Evolutionary conservation across 345 rosid species (phyloP).

Genomic region (Acer yangbiense): DNA sequence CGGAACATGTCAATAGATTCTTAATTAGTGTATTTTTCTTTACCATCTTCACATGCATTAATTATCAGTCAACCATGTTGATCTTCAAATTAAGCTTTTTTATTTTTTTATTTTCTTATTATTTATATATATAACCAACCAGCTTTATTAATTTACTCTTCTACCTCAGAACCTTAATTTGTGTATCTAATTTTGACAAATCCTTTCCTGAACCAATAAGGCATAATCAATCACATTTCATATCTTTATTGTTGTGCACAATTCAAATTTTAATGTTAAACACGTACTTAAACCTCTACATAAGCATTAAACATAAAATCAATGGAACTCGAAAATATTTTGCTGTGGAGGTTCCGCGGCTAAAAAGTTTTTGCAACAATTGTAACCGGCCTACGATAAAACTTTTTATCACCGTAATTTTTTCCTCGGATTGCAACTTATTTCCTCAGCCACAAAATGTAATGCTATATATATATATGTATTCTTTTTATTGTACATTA

Average conservation of each 20-base stretch:
- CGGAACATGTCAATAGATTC: neutral
- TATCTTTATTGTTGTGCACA: neutral
- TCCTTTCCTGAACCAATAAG: no score
- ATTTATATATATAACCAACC: no score
- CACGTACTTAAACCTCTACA: no score
- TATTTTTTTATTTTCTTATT: no score
- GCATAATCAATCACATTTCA: neutral
- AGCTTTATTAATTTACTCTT: neutral
- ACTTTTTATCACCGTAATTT: no score
- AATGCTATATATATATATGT: no score
- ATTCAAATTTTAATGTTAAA: neutral
- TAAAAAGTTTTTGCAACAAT: no score
- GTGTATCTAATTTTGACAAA: neutral
- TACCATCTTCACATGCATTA: neutral
- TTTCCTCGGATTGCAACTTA: no score
- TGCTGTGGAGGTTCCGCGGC: no score
- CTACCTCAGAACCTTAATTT: neutral
- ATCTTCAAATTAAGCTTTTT: neutral
- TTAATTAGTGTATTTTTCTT: neutral
- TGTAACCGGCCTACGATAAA: no score
- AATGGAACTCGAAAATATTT: neutral
- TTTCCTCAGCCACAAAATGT: no score
- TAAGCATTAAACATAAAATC: neutral
- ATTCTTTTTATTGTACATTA: no score
- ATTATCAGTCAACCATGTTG: neutral